Conservation (phyloP, 2,329 filamentous ascomycete species). For the Mollisia scopiformis region DNA sequence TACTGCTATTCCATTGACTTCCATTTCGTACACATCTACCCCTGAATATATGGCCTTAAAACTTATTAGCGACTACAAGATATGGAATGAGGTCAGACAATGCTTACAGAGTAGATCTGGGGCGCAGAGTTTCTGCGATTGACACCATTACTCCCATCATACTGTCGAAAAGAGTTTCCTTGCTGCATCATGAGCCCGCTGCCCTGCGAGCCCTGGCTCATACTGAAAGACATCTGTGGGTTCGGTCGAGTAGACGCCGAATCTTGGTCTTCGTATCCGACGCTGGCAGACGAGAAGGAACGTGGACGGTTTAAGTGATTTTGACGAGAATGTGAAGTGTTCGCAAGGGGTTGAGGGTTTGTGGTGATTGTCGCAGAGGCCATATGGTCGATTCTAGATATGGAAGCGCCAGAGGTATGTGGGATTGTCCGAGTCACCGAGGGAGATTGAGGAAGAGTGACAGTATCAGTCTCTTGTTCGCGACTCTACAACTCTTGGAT, state of each 20-base stretch:
- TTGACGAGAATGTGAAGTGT: conserved; percentile 32
- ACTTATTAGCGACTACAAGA: conserved; percentile 17
- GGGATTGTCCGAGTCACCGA: conserved; percentile 17
- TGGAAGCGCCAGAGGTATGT: conserved; percentile 8
- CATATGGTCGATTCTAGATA: conserved; percentile 19
- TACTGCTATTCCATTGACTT: conserved; percentile 88
- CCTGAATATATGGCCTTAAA: conserved; percentile 85
- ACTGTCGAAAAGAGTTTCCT: conserved; percentile 34
- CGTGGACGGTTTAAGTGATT: conserved; percentile 30
- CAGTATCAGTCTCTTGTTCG: background rate
- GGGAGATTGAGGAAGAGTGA: conserved; percentile 2
- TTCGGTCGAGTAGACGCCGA: conserved; percentile 19
- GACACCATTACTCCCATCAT: conserved; percentile 29
- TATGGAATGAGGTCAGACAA: background rate
- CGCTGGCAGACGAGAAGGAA: conserved; percentile 24
- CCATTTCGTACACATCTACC: conserved; percentile 98
- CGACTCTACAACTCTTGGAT: background rate
- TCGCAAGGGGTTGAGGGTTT: conserved; percentile 33
- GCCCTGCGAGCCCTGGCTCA: conserved; percentile 38
- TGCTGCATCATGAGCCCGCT: conserved; percentile 38
- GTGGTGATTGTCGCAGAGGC: conserved; percentile 31
- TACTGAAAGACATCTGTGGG: conserved; percentile 37
- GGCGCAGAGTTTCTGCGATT: conserved; percentile 40
- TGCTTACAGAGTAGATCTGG: conserved; percentile 64
- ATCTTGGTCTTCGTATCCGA: conserved; percentile 30